phyloP scores from a whole-genome alignment of 116 monocot species.

The Posidonia oceanica region DNA sequence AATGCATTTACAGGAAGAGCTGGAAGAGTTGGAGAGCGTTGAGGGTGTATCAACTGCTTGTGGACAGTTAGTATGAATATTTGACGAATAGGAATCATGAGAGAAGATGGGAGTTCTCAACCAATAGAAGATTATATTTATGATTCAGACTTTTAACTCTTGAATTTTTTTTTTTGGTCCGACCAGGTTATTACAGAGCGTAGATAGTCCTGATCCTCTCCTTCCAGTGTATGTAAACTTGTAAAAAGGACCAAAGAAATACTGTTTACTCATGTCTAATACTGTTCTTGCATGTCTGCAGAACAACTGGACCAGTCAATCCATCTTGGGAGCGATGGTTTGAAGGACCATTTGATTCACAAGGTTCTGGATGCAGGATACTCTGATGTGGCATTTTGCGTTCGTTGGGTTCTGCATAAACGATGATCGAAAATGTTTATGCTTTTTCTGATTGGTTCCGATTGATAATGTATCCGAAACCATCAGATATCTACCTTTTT shows the following conservation, averaged over 20 bases:
- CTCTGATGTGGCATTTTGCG: slow-evolving; percentile 1
- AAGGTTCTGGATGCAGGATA: slow-evolving; percentile 34
- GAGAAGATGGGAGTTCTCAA: not conserved
- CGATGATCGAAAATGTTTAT: too few relatives aligned
- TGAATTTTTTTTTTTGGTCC: not conserved
- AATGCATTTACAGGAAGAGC: slow-evolving; percentile 24
- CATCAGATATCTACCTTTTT: too few relatives aligned
- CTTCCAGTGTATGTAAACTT: slow-evolving; percentile 47
- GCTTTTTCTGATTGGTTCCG: too few relatives aligned
- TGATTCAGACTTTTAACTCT: not conserved
- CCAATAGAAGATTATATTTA: not conserved
- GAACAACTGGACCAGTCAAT: slow-evolving; percentile 54
- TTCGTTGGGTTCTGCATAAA: too few relatives aligned
- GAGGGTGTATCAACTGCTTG: slow-evolving; percentile 32
- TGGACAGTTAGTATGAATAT: slow-evolving; percentile 28
- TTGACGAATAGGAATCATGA: not conserved
- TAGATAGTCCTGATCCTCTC: slow-evolving; percentile 59
- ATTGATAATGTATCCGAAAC: too few relatives aligned
- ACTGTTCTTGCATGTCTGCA: slow-evolving; percentile 12
- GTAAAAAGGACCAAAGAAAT: not conserved
- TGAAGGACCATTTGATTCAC: slow-evolving; percentile 61
- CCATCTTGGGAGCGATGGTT: slow-evolving; percentile 79
- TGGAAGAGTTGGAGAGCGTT: slow-evolving; percentile 35
- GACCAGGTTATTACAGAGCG: slow-evolving; percentile 50
- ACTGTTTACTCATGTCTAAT: not conserved